Evolutionary conservation across 2,329 filamentous ascomycete species (phyloP).

Genomic region (Pseudocercospora musae): DNA sequence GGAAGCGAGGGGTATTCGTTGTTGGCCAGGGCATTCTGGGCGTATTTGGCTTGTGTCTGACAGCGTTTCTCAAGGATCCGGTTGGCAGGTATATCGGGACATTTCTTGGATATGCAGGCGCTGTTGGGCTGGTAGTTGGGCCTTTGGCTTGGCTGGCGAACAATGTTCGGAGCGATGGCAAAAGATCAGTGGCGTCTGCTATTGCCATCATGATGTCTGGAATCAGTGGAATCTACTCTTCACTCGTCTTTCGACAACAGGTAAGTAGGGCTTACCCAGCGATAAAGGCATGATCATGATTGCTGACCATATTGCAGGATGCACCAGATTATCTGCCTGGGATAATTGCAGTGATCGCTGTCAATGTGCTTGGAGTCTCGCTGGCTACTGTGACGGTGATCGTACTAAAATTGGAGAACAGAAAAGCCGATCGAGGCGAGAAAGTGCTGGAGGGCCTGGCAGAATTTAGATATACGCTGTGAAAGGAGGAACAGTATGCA

Average conservation of each 20-base stretch:
- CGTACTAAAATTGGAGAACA: constrained; percentile 37
- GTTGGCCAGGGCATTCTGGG: constrained; percentile 69
- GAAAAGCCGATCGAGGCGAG: constrained; percentile 39
- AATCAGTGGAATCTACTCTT: constrained; percentile 15
- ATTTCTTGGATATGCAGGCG: constrained; percentile 69
- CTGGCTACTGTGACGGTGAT: constrained; percentile 35
- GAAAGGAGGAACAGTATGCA: too few relatives aligned
- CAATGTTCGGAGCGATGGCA: constrained; percentile 54
- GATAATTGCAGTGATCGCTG: constrained; percentile 11
- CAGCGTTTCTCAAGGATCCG: constrained; percentile 57
- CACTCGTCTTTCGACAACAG: constrained; percentile 19
- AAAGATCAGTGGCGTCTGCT: constrained; percentile 17
- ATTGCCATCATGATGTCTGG: constrained; percentile 16
- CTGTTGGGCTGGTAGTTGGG: constrained; percentile 70
- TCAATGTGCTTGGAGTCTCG: constrained; percentile 35
- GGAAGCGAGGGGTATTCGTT: constrained; percentile 63
- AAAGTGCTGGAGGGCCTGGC: constrained; percentile 35
- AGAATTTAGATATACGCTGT: constrained; percentile 28
- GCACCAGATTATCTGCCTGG: constrained; percentile 13
- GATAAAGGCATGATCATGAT: not conserved
- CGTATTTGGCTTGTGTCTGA: constrained; percentile 16
- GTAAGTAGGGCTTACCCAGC: not conserved
- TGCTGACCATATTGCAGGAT: not conserved
- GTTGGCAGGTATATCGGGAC: constrained; percentile 68
- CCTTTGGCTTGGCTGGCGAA: constrained; percentile 77